Evolutionary conservation across 345 rosid species (phyloP).

Genomic region (Hibiscus syriacus): DNA sequence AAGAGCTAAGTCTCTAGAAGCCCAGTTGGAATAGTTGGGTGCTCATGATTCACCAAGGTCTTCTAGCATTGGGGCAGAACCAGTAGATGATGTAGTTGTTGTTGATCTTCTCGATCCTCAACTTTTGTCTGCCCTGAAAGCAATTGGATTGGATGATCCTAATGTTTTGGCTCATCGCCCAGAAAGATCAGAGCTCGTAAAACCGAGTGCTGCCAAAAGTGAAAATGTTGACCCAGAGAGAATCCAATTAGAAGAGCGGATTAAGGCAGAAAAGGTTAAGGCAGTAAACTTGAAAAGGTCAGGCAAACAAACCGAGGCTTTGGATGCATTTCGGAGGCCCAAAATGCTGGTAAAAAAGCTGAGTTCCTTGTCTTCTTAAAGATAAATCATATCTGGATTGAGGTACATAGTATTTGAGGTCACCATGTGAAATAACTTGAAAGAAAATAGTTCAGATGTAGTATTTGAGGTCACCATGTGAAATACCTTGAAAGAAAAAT

Average conservation of each 20-base stretch:
- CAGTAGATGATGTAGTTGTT: constrained; percentile 37
- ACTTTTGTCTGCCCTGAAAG: constrained; percentile 68
- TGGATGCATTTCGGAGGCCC: constrained; percentile 76
- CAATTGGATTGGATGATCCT: constrained; percentile 57
- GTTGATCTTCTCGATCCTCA: constrained; percentile 95
- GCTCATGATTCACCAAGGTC: constrained; percentile 35
- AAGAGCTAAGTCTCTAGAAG: constrained; percentile 88
- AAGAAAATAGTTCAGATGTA: neutral
- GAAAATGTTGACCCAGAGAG: constrained; percentile 43
- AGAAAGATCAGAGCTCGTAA: constrained; percentile 24
- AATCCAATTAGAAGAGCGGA: constrained; percentile 57
- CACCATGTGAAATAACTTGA: neutral
- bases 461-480: neutral
- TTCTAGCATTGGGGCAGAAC: constrained; percentile 19
- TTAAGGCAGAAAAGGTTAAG: constrained; percentile 71
- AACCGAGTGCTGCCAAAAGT: constrained; percentile 17
- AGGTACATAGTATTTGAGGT: neutral
- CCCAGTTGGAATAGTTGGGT: constrained; percentile 59
- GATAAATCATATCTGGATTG: constrained; percentile 14
- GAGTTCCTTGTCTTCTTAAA: constrained; percentile 27
- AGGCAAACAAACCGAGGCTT: constrained; percentile 87
- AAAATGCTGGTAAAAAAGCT: constrained; percentile 70
- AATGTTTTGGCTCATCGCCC: constrained; percentile 14
- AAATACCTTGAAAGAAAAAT: constrained; percentile 2
- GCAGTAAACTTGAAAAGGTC: constrained; percentile 69